Conservation (phyloP, 2,329 filamentous ascomycete species). For the Penicillium digitatum region DNA sequence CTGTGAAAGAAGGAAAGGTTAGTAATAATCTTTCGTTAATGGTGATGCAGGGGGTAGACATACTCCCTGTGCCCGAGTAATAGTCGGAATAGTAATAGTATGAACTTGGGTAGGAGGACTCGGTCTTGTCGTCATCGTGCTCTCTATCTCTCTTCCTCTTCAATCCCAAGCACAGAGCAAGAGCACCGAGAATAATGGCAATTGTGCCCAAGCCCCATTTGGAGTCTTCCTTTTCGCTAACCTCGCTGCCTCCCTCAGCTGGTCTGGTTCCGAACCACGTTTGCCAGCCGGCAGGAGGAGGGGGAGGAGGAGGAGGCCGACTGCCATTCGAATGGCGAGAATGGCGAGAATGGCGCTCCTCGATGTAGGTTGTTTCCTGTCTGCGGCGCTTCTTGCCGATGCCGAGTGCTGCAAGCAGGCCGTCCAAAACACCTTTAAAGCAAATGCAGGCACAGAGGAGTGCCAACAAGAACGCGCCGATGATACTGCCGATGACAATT, state of each 20-base stretch:
- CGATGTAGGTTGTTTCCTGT: slow-evolving; percentile 39
- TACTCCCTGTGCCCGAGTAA: slow-evolving; percentile 40
- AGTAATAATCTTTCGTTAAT: not conserved
- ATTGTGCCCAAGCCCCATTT: slow-evolving; percentile 39
- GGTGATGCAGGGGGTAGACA: slow-evolving; percentile 14
- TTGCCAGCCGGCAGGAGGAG: slow-evolving; percentile 17
- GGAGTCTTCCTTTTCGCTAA: slow-evolving; percentile 36
- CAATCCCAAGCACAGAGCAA: slow-evolving; percentile 46
- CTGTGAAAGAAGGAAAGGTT: slow-evolving; percentile 26
- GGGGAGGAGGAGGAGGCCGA: slow-evolving; percentile 28
- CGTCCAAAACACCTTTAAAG: slow-evolving; percentile 40
- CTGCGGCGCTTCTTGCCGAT: slow-evolving; percentile 36
- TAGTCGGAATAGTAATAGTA: slow-evolving; percentile 43
- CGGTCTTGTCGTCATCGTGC: slow-evolving; percentile 40
- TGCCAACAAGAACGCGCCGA: slow-evolving; percentile 44
- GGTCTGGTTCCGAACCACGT: slow-evolving; percentile 44
- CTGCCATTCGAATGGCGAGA: slow-evolving; percentile 34
- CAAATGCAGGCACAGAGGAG: slow-evolving; percentile 45
- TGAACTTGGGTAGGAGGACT: slow-evolving; percentile 38
- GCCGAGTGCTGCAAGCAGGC: slow-evolving; percentile 43
- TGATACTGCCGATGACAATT: slow-evolving; percentile 49
- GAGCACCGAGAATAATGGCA: slow-evolving; percentile 42
- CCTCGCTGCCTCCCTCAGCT: slow-evolving; percentile 26
- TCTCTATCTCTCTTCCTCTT: slow-evolving; percentile 39
- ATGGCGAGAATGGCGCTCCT: slow-evolving; percentile 38